These are phyloP conservation scores for Aureoboletus auriporus DNA, from an alignment of 768 basidiomycete species.

Conservation along the genomic window DNA sequence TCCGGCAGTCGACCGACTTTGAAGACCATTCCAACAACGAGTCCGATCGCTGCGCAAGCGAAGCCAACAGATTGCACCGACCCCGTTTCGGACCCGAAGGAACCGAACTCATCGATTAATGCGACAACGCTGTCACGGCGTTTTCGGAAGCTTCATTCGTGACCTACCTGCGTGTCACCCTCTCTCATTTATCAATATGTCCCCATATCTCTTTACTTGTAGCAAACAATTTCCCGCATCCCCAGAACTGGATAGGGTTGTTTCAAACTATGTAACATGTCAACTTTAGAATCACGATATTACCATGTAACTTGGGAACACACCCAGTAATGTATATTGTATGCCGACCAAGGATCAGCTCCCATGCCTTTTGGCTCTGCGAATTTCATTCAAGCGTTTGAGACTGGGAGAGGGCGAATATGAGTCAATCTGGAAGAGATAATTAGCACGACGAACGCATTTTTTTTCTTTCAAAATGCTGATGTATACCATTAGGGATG, in stretches of 20 bases:
- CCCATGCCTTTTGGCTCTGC: constrained; percentile 1
- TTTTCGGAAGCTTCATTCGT: neutral
- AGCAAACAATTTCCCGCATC: constrained; percentile 8
- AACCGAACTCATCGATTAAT: constrained; percentile 20
- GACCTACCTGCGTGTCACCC: neutral
- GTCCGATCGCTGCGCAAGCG: neutral
- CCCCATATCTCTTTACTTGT: neutral
- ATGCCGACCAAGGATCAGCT: neutral
- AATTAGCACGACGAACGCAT: neutral
- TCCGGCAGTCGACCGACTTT: neutral
- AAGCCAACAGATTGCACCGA: neutral
- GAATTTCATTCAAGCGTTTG: neutral
- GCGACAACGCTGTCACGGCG: neutral
- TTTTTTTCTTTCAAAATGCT: constrained; percentile 10
- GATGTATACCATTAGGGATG: constrained; percentile 3
- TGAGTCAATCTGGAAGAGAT: neutral
- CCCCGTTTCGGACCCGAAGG: constrained; percentile 19
- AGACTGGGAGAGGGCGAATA: neutral
- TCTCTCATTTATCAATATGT: neutral
- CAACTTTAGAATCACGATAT: neutral
- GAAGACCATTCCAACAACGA: neutral
- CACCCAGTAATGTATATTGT: neutral
- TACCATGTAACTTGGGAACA: neutral
- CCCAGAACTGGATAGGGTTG: constrained; percentile 20
- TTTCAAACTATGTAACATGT: neutral